These are phyloP conservation scores for Lipomyces yamanashiensis DNA, from an alignment of 805 yeast genomes.

Conservation along the genomic window DNA sequence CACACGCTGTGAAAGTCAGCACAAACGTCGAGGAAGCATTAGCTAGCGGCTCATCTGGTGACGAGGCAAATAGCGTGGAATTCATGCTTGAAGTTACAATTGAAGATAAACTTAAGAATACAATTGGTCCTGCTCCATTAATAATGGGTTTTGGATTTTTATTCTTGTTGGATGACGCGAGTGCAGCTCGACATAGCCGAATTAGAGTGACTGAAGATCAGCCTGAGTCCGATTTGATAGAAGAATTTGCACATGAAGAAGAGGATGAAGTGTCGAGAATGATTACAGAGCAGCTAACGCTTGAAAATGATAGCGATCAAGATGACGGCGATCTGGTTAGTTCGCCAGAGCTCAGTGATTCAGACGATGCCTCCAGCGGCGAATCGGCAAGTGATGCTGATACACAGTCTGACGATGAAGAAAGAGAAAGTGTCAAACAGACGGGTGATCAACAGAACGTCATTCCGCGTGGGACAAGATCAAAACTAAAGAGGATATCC, in stretches of 20 bases:
- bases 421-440: not conserved
- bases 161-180: slow-evolving; percentile 68
- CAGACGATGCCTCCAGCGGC: slow-evolving; percentile 16
- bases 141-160: slow-evolving; percentile 88
- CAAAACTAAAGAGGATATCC: slow-evolving; percentile 79
- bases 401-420: slow-evolving; percentile 10
- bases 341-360: slow-evolving; percentile 13
- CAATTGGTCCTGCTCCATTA: slow-evolving; percentile 55
- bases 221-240: not conserved
- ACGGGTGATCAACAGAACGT: slow-evolving; percentile 41
- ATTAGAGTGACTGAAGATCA: slow-evolving; percentile 17
- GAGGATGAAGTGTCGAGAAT: slow-evolving; percentile 15
- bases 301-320: not conserved
- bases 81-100: slow-evolving; percentile 54
- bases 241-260: slow-evolving; percentile 18
- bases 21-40: slow-evolving; percentile 31
- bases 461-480: slow-evolving; percentile 78
- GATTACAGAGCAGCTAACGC: no score
- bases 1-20: slow-evolving; percentile 16
- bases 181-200: slow-evolving; percentile 47
- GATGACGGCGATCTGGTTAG: not conserved
- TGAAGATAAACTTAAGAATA: slow-evolving; percentile 12
- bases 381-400: slow-evolving; percentile 9
- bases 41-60: not conserved
- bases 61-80: slow-evolving; percentile 45